Evolutionary conservation across 768 basidiomycete species (phyloP).

Genomic region (Hygrocybe coccinea): DNA sequence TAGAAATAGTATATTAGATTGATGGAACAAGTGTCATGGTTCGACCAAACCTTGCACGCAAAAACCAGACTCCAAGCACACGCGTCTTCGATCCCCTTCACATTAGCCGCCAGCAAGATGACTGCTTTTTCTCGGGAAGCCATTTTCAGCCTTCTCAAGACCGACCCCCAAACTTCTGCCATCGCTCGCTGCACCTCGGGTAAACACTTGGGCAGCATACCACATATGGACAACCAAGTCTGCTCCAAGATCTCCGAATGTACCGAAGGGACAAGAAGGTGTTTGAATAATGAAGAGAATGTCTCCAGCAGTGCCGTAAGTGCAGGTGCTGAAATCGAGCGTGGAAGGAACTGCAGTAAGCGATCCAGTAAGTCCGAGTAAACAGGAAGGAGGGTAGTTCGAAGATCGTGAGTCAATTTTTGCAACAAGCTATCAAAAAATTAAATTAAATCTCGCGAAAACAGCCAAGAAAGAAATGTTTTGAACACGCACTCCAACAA

Average conservation of each 20-base stretch:
- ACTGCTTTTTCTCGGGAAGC: conserved; percentile 55
- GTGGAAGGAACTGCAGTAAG: conserved; percentile 54
- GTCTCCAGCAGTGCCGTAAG: conserved; percentile 65
- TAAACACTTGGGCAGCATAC: conserved; percentile 52
- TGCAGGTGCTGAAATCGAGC: conserved; percentile 53
- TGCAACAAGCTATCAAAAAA: conserved; percentile 57
- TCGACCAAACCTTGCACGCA: conserved; percentile 66
- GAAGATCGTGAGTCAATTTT: conserved; percentile 74
- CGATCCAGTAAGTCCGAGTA: conserved; percentile 52
- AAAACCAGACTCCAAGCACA: conserved; percentile 71
- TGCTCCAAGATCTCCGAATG: conserved; percentile 46
- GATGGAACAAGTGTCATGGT: background rate
- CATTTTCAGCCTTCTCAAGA: conserved; percentile 66
- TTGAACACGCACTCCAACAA: conserved; percentile 65
- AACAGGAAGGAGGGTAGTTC: conserved; percentile 64
- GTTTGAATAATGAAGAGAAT: conserved; percentile 64
- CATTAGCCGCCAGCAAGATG: conserved; percentile 45
- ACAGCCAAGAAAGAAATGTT: conserved; percentile 2
- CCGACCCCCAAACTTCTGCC: conserved; percentile 84
- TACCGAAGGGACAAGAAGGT: conserved; percentile 63
- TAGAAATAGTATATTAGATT: conserved; percentile 24
- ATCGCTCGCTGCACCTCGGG: conserved; percentile 71
- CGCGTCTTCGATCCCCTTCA: conserved; percentile 53
- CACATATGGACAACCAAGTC: conserved; percentile 55
- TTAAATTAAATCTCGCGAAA: conserved; percentile 9